Percentiles rank a stretch among this genome's conserved stretches.
These are phyloP conservation scores for Paulownia fortunei DNA, from an alignment of 257 asterid species.

Conservation along the genomic window DNA sequence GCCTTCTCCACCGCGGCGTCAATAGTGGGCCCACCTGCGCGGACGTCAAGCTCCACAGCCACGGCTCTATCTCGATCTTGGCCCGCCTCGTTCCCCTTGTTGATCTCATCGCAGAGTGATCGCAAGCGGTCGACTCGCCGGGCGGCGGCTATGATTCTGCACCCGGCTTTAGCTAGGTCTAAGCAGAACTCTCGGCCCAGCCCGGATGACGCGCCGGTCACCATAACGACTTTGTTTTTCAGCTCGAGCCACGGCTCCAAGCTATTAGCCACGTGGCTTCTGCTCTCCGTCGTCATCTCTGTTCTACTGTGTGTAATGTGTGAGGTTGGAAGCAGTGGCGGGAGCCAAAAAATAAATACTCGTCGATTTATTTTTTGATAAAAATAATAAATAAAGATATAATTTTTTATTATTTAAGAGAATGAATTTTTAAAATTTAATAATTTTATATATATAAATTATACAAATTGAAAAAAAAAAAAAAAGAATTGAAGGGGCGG, in stretches of 20 bases:
- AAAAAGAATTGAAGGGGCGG: too few species aligned
- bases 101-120: constrained; percentile 51
- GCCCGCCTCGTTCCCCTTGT: neutral
- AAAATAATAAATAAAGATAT: too few species aligned
- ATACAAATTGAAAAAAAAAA: too few species aligned
- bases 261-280: constrained; percentile 9
- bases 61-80: constrained; percentile 34
- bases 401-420: too few species aligned
- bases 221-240: constrained; percentile 48
- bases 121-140: constrained; percentile 51
- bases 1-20: constrained; percentile 59
- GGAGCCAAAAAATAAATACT: too few species aligned
- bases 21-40: constrained; percentile 38
- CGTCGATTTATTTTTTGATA: too few species aligned
- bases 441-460: too few species aligned
- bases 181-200: constrained; percentile 53
- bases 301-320: too few species aligned
- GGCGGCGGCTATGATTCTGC: constrained; percentile 58
- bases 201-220: constrained; percentile 62
- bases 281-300: constrained; percentile 22
- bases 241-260: constrained; percentile 46
- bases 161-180: constrained; percentile 52
- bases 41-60: constrained; percentile 63
- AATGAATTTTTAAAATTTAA: too few species aligned
- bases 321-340: too few species aligned